Evolutionary conservation across 305 asterid species (phyloP).

Genomic region (Fraxinus latifolia): DNA sequence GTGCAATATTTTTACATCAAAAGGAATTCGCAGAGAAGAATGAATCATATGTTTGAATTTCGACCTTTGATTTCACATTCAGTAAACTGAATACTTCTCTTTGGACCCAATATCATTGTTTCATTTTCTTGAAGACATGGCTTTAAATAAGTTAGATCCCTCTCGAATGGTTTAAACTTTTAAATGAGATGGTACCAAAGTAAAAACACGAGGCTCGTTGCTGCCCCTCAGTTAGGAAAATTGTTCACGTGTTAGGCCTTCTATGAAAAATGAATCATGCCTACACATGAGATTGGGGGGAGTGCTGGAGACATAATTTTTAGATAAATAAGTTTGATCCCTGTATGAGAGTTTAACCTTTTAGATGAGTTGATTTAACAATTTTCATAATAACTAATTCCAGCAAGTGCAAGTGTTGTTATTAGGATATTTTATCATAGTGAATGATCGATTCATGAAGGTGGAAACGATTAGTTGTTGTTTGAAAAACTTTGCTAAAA

Average conservation of each 20-base stretch:
- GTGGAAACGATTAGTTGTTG: not conserved
- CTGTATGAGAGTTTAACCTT: not conserved
- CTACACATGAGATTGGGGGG: not conserved
- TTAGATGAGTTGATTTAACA: not conserved
- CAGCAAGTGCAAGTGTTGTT: not conserved
- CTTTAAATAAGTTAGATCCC: not conserved
- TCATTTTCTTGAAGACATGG: not conserved
- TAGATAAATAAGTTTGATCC: not conserved
- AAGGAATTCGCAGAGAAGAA: not conserved
- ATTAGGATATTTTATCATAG: not conserved
- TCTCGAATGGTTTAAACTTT: not conserved
- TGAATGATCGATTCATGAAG: not conserved
- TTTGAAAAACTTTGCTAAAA: not conserved
- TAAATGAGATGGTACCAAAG: not conserved
- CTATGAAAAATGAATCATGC: not conserved
- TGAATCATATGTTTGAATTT: not conserved
- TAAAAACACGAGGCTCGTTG: not conserved
- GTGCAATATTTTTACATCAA: not conserved
- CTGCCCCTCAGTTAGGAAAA: not conserved
- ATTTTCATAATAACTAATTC: not conserved
- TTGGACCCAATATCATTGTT: not conserved
- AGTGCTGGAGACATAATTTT: not conserved
- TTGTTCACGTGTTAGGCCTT: not conserved
- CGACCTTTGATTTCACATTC: not conserved
- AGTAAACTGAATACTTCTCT: not conserved